Evolutionary conservation across 768 basidiomycete genomes (phyloP), one percentile per base, ranked within the genome.

Genomic region (Psilocybe azurescens): DNA sequence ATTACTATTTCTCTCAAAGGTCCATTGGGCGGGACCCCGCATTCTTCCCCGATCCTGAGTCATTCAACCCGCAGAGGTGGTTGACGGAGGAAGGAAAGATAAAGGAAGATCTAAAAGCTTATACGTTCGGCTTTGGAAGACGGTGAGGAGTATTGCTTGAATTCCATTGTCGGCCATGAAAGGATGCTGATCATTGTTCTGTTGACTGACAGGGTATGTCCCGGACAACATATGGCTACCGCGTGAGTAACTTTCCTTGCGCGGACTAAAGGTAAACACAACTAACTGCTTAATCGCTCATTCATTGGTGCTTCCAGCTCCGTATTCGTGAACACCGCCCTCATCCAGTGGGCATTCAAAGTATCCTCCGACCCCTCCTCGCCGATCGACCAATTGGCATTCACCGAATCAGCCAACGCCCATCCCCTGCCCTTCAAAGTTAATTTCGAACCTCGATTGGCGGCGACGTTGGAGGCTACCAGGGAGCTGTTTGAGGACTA

Each of bases 271-370:
- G 10, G 14, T n/a, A 8, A 36, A 33, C 29, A 16, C 33, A 8
- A 28, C 8, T 28, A 16, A 10, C 5, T 5, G 10, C 2, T 11
- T 20, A 24, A 38, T 44, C 2, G 3, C 9, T 55, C 20, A 53
- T 56, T 29, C 30, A 6, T n/a, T 39, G 9, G 41, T 44, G 5
- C 11, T 36, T 48, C n/a, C 57, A 82, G 87, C 4, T 90, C 89
- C 6, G 72, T 91, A 2, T 89, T 88, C 66, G 77, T 91, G 64
- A 90, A 88, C 60, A 82, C 86, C 0, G 87, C 87, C 0, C 78
- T 89, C 13, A 74, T 87, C 1, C 72, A 89, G 36, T 90, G 89
- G 87, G 84, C 88, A 0, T 90, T 91, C 78, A 78, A 72, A 1
- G 76, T 92, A 24, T 76, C 75, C 3, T 68, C 82, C 30, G 85